Base-by-base conservation (phyloP, 225 moss, liverwort and hornwort genomes). In the Polytrichum commune region DNA sequence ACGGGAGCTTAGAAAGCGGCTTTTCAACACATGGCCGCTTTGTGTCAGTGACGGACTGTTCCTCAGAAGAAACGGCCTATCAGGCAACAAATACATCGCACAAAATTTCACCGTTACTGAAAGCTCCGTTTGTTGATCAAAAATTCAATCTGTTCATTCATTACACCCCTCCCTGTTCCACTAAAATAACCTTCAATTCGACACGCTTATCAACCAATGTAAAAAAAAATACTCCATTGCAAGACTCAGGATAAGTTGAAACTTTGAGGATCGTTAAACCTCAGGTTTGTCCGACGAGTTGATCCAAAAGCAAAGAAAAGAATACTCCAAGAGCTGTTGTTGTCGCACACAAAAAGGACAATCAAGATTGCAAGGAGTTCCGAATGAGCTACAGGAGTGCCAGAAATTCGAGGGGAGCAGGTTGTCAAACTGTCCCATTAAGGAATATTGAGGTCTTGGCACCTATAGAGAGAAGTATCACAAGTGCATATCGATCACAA, bases 11-110 rank as follows among this genome's bases (percentile, higher is more conserved):
- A 81, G 10, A 53, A 86, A 78, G 22, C 73, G 80, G 67, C 77
- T 70, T 74, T 72, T 74, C 54, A 83, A 70, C 62, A 76, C 68
- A 20, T 80, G 78, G 29, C 61, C 68, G 75, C 83, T 83, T 38
- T 70, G 75, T 75, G 73, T 83, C 27, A 77, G 73, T 66, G 60
- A 77, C 68, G 62, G 65, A 67, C 69, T 65, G 56, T 61, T 82
- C 76, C 72, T 74, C 74, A 66, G 55, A 54, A 74, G 71, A 54
- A 74, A 63, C 29, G 61, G 63, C 67, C 86, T 86, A 67, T 32
- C 61, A 77, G 46, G 60, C 29, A 26, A 46, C 46, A 46, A 46
- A 46, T 16, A 46, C 46, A 46, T 13, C 46, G 4, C 13, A 46
- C 13, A 46, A 46, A 46, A 3, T 3, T 46, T 16, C 46, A 46